phyloP scores from a whole-genome alignment of 305 asterid genomes.

The Rubia balearica region DNA sequence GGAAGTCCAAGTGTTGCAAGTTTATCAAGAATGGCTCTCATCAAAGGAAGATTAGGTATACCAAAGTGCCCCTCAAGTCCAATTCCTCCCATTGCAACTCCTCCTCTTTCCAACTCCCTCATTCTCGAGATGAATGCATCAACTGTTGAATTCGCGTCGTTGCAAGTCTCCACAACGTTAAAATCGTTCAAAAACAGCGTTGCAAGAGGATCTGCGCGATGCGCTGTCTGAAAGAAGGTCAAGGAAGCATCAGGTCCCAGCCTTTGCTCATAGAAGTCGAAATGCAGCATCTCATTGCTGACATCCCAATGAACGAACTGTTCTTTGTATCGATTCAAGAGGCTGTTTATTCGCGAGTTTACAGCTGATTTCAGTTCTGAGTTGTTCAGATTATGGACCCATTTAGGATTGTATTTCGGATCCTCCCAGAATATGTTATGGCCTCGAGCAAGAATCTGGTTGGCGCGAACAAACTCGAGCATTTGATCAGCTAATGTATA shows the following conservation, averaged over 20 bases:
- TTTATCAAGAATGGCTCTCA: slow-evolving; percentile 63
- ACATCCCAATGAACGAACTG: slow-evolving; percentile 83
- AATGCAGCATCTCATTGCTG: slow-evolving; percentile 72
- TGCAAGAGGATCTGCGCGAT: slow-evolving; percentile 48
- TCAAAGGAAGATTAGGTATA: slow-evolving; percentile 53
- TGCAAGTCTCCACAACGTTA: slow-evolving; percentile 65
- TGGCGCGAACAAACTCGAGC: slow-evolving; percentile 54
- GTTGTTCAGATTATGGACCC: slow-evolving; percentile 52
- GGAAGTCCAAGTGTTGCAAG: slow-evolving; percentile 61
- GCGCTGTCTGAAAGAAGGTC: slow-evolving; percentile 40
- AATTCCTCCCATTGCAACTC: slow-evolving; percentile 53
- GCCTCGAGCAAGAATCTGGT: slow-evolving; percentile 56
- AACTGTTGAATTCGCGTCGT: slow-evolving; percentile 46
- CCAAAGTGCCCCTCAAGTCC: slow-evolving; percentile 76
- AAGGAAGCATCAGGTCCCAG: slow-evolving; percentile 58
- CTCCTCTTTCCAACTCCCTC: slow-evolving; percentile 43
- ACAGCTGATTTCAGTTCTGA: slow-evolving; percentile 44
- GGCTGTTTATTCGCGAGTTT: slow-evolving; percentile 46
- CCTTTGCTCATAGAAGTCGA: slow-evolving; percentile 42
- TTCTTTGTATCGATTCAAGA: slow-evolving; percentile 45
- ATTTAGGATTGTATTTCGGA: slow-evolving; percentile 43
- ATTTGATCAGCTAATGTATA: slow-evolving; percentile 56
- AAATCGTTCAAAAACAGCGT: slow-evolving; percentile 62
- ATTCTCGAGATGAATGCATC: slow-evolving; percentile 39
- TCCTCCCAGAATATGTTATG: slow-evolving; percentile 88